phyloP scores from a whole-genome alignment of 2,329 filamentous ascomycete species.

The Sordariomycetes sp. region DNA sequence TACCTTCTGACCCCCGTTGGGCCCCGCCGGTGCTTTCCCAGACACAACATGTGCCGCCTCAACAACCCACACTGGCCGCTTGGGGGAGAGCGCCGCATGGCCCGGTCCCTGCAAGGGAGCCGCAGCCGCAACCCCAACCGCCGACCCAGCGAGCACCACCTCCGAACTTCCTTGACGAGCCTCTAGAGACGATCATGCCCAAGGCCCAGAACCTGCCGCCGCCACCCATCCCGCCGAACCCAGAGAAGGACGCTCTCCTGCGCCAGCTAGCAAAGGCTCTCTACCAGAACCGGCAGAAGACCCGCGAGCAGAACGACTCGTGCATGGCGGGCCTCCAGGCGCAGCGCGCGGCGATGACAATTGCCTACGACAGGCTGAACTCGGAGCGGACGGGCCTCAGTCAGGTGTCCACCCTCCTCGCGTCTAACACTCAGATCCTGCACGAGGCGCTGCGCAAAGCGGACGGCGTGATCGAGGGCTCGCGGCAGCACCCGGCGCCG shows the following conservation, averaged over 20 bases:
- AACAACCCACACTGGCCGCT: constrained; percentile 11
- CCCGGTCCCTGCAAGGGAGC: not conserved
- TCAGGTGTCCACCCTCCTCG: constrained; percentile 58
- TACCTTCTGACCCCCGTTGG: not conserved
- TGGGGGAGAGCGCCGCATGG: not conserved
- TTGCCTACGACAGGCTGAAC: constrained; percentile 59
- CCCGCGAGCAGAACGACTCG: constrained; percentile 60
- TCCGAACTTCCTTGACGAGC: constrained; percentile 47
- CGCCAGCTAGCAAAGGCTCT: constrained; percentile 64
- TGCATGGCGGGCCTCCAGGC: constrained; percentile 67
- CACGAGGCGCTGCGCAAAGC: constrained; percentile 69
- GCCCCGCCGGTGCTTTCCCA: not conserved
- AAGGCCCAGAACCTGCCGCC: constrained; percentile 44
- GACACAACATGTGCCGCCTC: constrained; percentile 7
- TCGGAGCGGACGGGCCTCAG: constrained; percentile 62
- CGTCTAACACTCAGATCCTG: constrained; percentile 69
- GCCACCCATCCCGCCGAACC: constrained; percentile 88
- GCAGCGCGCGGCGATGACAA: constrained; percentile 67
- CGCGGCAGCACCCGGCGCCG: constrained; percentile 58
- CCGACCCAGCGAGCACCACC: constrained; percentile 25
- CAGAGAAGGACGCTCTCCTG: constrained; percentile 83
- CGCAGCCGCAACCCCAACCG: not conserved
- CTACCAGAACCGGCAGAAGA: constrained; percentile 55
- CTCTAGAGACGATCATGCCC: constrained; percentile 39
- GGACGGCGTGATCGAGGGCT: constrained; percentile 64